A percentile compares a stretch with the other conserved stretches of the same genome.
phyloP scores from a whole-genome alignment of 2,329 filamentous ascomycete genomes.

The Ceratocystis papillata region DNA sequence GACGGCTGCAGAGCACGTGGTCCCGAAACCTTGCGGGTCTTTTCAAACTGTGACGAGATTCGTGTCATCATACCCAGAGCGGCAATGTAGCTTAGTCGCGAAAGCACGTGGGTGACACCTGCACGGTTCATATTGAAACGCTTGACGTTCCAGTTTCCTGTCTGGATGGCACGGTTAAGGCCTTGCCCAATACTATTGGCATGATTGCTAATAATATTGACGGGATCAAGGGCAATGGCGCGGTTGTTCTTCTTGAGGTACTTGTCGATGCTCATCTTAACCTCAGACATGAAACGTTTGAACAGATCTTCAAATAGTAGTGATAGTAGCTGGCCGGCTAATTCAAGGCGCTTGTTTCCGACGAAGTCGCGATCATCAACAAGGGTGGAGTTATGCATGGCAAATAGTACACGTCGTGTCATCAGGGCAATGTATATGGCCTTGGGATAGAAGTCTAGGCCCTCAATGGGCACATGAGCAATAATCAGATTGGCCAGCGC shows the following conservation, averaged over 20 bases:
- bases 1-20: constrained; percentile 93
- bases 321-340: constrained; percentile 88
- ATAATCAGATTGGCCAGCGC: constrained; percentile 87
- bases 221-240: constrained; percentile 77
- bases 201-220: constrained; percentile 71
- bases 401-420: constrained; percentile 92
- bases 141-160: constrained; percentile 95
- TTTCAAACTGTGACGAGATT: constrained; percentile 97
- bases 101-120: constrained; percentile 91
- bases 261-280: constrained; percentile 92
- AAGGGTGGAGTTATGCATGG: constrained; percentile 73
- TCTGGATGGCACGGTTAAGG: constrained; percentile 92
- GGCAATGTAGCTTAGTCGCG: constrained; percentile 88
- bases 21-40: constrained; percentile 91
- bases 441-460: constrained; percentile 92
- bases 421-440: constrained; percentile 94
- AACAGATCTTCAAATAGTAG: constrained; percentile 95
- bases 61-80: constrained; percentile 99
- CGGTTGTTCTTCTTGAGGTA: constrained; percentile 87
- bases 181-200: constrained; percentile 81
- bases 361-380: constrained; percentile 97
- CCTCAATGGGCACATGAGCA: constrained; percentile 83
- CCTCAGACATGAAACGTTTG: constrained; percentile 81
- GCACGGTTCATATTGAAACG: constrained; percentile 98
- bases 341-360: constrained; percentile 88